Evolutionary conservation across 2,329 filamentous ascomycete genomes (phyloP).

Genomic region (Sarocladium brachiariae): DNA sequence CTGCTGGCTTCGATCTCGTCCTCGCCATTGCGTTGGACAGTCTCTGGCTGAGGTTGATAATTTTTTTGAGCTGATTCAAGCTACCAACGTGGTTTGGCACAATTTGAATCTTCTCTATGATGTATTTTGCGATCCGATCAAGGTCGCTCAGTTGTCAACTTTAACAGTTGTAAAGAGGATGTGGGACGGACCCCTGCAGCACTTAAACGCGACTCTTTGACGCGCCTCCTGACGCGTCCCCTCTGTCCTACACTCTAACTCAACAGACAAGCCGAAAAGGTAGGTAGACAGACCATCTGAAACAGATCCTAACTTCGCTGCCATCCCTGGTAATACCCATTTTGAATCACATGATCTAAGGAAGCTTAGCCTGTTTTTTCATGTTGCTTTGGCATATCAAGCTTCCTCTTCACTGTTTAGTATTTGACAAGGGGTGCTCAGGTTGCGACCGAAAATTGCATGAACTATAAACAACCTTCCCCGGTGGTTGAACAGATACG

Average conservation of each 20-base stretch:
- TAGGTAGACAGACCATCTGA: too few relatives aligned
- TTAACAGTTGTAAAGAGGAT: not conserved
- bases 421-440: not conserved
- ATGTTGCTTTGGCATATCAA: not conserved
- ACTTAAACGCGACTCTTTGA: conserved; percentile 5
- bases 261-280: not conserved
- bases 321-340: not conserved
- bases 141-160: not conserved
- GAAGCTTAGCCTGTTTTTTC: not conserved
- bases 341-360: not conserved
- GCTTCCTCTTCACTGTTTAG: not conserved
- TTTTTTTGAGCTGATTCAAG: too few relatives aligned
- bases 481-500: not conserved
- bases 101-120: too few relatives aligned
- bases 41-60: too few relatives aligned
- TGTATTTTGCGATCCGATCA: too few relatives aligned
- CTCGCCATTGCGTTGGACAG: conserved; percentile 38
- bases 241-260: not conserved
- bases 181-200: conserved; percentile 5
- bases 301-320: not conserved
- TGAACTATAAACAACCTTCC: not conserved
- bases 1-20: conserved; percentile 37
- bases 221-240: conserved; percentile 2
- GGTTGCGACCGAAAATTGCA: not conserved
- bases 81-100: too few relatives aligned